Conservation (phyloP, 306 rosid genomes). For the Dryas alaskensis region DNA sequence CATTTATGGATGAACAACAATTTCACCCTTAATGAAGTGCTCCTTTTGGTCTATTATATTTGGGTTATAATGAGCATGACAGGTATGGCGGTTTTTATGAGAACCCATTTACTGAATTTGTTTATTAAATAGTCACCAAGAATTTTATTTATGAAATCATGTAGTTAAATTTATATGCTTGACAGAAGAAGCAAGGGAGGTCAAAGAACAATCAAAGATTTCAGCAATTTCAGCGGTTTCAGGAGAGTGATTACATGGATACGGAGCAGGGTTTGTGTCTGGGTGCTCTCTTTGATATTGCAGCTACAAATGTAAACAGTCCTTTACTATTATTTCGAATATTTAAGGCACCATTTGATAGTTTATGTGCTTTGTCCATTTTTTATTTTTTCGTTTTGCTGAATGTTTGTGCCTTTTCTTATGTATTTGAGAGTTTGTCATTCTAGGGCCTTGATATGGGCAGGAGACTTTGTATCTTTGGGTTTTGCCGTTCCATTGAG, state of each 20-base stretch:
- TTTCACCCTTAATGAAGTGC: neutral
- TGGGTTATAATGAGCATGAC: neutral
- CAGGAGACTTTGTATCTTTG: constrained; percentile 83
- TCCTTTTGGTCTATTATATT: neutral
- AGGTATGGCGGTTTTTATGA: neutral
- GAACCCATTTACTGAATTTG: constrained; percentile 18
- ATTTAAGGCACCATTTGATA: neutral
- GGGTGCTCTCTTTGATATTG: constrained; percentile 93
- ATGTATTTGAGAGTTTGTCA: constrained; percentile 21
- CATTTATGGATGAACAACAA: neutral
- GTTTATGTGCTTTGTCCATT: neutral
- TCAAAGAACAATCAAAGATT: constrained; percentile 47
- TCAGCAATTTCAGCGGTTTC: constrained; percentile 66
- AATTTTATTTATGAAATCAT: constrained; percentile 16
- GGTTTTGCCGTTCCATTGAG: constrained; percentile 94
- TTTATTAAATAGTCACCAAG: constrained; percentile 3
- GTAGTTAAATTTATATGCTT: constrained; percentile 28
- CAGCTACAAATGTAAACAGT: constrained; percentile 81
- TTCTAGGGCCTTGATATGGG: constrained; percentile 91
- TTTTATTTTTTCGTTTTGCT: neutral
- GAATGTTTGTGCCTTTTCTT: neutral
- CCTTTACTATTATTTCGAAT: constrained; percentile 7
- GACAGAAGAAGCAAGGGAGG: constrained; percentile 74
- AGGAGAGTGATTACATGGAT: constrained; percentile 92
- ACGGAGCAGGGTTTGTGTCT: constrained; percentile 81